Evolutionary conservation across 2,329 filamentous ascomycete species (phyloP).

Genomic region (Tricladium varicosporioides): DNA sequence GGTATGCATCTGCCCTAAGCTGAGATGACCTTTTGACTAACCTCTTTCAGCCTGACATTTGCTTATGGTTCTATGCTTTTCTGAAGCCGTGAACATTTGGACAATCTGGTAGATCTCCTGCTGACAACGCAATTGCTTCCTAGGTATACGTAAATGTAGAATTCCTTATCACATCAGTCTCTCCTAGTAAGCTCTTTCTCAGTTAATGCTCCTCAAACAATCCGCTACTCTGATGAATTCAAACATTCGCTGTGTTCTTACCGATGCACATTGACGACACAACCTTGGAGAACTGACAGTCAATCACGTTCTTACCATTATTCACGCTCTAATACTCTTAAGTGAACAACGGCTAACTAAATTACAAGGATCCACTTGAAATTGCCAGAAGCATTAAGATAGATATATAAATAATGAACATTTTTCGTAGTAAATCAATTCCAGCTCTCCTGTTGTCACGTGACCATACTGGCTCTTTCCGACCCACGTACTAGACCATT

Average conservation of each 20-base stretch:
- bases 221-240: conserved; percentile 34
- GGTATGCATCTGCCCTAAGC: conserved; percentile 29
- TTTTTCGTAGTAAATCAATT: too few relatives aligned
- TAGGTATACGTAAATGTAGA: conserved; percentile 15
- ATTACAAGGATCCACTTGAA: too few relatives aligned
- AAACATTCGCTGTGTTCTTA: conserved; percentile 37
- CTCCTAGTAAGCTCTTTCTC: conserved; percentile 14
- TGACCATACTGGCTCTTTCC: too few relatives aligned
- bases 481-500: too few relatives aligned
- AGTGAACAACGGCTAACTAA: too few relatives aligned
- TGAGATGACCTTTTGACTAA: conserved; percentile 15
- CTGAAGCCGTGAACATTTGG: background rate
- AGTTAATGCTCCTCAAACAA: background rate
- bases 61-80: conserved; percentile 28
- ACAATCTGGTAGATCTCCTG: background rate
- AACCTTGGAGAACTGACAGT: conserved; percentile 39
- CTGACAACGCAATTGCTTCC: conserved; percentile 22
- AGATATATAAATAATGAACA: too few relatives aligned
- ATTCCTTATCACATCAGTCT: background rate
- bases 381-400: too few relatives aligned
- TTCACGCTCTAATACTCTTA: background rate
- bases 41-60: conserved; percentile 32
- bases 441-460: too few relatives aligned
- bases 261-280: conserved; percentile 36
- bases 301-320: conserved; percentile 9